Evolutionary conservation across 2,329 filamentous ascomycete genomes (phyloP), one percentile per base, ranked within the genome.

Genomic region (Colletotrichum sp.): DNA sequence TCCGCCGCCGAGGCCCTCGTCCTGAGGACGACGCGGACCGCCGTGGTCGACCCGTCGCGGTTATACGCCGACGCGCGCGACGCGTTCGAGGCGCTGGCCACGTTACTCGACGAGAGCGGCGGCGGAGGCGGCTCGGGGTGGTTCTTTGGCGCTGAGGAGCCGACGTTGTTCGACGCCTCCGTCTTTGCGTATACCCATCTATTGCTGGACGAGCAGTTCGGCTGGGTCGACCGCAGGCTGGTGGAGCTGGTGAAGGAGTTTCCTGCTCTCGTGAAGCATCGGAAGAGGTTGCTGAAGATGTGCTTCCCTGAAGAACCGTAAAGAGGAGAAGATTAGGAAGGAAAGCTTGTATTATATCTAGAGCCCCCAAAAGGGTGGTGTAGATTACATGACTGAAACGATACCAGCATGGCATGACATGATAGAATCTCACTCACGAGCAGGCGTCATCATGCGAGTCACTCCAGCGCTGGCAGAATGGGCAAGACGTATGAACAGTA

Each of bases 181-280:
- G 91, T 99, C 3, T 99, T 98, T 85, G 93, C 95, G 5, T 99
- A 98, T 84, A 96, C 95, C 0, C 92, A 98, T 83, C 87, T 98
- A 67, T 87, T 99, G 69, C 85, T 98, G 68, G 92, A 94, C 76
- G 89, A 92, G 81, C 77, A 77, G 9, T 78, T 95, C 78, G 87
- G 85, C 2, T 96, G 95, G 94, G 87, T 86, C 75, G 91, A 95
- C 72, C 89, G 89, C 76, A 87, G 88, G 69, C 85, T 98, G 68
- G 87, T 84, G 16, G 88, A 90, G 71, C 85, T 90, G 67, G 81
- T 98, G 74, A 84, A 83, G 68, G 86, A 86, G 74, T 90, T 92
- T 79, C 86, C 87, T 8, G 93, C 92, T 79, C 87, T 98, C 77
- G 90, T 94, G 73, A 86, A 77, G 61, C 87, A 89, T 75, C 79